phyloP scores from a whole-genome alignment of 2,329 filamentous ascomycete genomes.

The Huntiella moniliformis region DNA sequence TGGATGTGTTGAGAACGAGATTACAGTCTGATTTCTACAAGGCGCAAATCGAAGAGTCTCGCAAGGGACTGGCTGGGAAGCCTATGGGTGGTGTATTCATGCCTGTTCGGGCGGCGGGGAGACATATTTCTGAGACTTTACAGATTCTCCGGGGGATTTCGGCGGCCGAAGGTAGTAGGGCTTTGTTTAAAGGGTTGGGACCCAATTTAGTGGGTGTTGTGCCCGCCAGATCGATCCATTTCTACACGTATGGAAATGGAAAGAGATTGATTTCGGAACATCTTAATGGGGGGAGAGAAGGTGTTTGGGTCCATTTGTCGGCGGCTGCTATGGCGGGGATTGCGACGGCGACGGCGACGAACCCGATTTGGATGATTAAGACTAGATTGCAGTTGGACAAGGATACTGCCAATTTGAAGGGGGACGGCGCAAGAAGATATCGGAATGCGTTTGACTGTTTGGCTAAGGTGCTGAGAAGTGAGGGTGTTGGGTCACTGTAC shows the following conservation, averaged over 20 bases:
- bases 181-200: constrained; percentile 81
- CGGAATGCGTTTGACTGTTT: constrained; percentile 79
- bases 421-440: constrained; percentile 46
- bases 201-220: constrained; percentile 82
- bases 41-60: constrained; percentile 51
- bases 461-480: constrained; percentile 58
- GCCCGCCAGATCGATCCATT: constrained; percentile 79
- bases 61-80: constrained; percentile 21
- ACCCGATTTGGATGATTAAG: constrained; percentile 94
- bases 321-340: constrained; percentile 65
- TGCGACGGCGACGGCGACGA: constrained; percentile 75
- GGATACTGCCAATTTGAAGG: constrained; percentile 46
- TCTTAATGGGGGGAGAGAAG: constrained; percentile 51
- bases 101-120: constrained; percentile 43
- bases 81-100: constrained; percentile 24
- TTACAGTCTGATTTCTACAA: constrained; percentile 88
- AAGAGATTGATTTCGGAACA: constrained; percentile 64
- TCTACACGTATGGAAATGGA: constrained; percentile 82
- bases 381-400: constrained; percentile 84
- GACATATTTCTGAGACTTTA: constrained; percentile 71
- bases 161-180: constrained; percentile 62
- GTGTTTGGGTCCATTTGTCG: constrained; percentile 57
- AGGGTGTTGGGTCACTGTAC: constrained; percentile 70
- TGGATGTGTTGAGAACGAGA: constrained; percentile 85
- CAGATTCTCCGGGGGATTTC: constrained; percentile 72